phyloP scores from a whole-genome alignment of 306 rosid genomes.

The Aeschynomene evenia region DNA sequence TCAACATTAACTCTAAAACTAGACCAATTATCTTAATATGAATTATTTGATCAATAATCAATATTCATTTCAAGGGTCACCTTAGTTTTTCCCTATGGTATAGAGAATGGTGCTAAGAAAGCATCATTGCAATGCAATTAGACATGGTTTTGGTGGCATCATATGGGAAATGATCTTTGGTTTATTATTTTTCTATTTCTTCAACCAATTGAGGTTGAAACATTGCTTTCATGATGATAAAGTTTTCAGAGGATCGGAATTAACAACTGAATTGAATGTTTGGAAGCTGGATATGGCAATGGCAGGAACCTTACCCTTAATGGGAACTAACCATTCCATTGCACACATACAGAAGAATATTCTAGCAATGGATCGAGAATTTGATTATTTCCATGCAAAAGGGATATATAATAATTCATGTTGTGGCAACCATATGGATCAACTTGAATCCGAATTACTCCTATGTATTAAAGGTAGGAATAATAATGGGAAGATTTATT shows the following conservation, averaged over 20 bases:
- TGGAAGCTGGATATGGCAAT: not conserved
- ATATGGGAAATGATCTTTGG: not conserved
- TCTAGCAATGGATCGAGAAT: not conserved
- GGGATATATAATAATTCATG: no score
- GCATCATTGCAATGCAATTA: no score
- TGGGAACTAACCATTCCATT: not conserved
- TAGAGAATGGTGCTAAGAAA: no score
- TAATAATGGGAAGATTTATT: no score
- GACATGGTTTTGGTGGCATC: no score
- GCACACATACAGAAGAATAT: not conserved
- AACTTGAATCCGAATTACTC: not conserved
- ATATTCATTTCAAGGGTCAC: no score
- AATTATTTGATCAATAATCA: no score
- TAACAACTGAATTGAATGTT: not conserved
- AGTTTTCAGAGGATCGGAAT: not conserved
- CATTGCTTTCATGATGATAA: not conserved
- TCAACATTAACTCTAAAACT: no score
- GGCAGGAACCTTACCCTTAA: not conserved
- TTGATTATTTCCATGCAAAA: no score
- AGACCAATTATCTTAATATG: no score
- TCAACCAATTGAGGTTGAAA: not conserved
- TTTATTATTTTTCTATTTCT: no score
- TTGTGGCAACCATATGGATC: not conserved
- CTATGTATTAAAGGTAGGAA: not conserved
- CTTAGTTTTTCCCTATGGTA: no score